These are phyloP conservation scores for Onygenales sp. DNA, from an alignment of 2,329 filamentous ascomycete species.

Conservation along the genomic window DNA sequence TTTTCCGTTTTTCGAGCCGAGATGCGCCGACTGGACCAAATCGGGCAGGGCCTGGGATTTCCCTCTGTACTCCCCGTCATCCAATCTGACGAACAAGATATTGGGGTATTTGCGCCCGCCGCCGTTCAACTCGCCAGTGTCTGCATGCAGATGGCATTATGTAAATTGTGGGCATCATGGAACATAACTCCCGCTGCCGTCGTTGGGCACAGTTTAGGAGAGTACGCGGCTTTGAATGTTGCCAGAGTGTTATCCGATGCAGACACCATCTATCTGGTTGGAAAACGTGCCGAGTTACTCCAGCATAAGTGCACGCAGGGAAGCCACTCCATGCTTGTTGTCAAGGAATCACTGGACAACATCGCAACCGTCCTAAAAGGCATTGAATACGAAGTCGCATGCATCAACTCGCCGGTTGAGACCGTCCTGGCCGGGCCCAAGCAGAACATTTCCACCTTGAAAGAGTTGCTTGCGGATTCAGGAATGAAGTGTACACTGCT, in stretches of 20 bases:
- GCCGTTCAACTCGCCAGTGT: constrained; percentile 30
- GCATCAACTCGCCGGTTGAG: constrained; percentile 65
- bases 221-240: constrained; percentile 27
- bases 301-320: constrained; percentile 54
- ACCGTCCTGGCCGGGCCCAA: constrained; percentile 61
- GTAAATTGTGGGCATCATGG: constrained; percentile 21
- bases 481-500: constrained; percentile 53
- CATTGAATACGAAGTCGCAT: constrained; percentile 42
- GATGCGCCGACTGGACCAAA: constrained; percentile 22
- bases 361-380: constrained; percentile 20
- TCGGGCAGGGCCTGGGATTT: constrained; percentile 19
- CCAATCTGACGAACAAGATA: neutral
- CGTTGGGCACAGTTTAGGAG: constrained; percentile 27
- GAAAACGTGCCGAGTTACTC: constrained; percentile 57
- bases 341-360: constrained; percentile 25
- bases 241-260: constrained; percentile 24
- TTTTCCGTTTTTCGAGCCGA: constrained; percentile 19
- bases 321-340: constrained; percentile 58
- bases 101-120: constrained; percentile 13
- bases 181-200: constrained; percentile 17
- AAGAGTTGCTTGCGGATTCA: constrained; percentile 38
- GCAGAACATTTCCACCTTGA: constrained; percentile 46
- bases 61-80: neutral
- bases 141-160: constrained; percentile 35
- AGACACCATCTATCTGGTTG: constrained; percentile 56